A percentile compares a stretch with the other conserved stretches of the same genome.
These are phyloP conservation scores for Sphaceloma murrayae DNA, from an alignment of 2,329 filamentous ascomycete genomes.

Conservation along the genomic window DNA sequence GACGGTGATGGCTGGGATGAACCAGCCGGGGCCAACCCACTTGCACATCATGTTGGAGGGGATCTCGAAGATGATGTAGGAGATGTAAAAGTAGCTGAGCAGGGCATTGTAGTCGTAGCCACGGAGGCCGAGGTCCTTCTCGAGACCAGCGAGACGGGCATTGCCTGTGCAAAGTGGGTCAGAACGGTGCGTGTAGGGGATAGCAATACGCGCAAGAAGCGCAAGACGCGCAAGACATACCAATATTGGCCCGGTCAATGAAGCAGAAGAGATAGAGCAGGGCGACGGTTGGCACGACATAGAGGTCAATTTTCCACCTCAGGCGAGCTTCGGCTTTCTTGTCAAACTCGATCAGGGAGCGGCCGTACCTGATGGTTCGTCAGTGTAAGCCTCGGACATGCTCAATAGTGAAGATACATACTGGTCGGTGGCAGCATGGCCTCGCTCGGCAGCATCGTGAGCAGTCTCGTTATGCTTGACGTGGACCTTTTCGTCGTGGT, in stretches of 20 bases:
- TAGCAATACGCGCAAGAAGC: too few relatives aligned
- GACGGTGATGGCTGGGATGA: constrained; percentile 53
- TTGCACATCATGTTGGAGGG: constrained; percentile 61
- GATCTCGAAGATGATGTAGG: constrained; percentile 64
- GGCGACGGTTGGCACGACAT: constrained; percentile 55
- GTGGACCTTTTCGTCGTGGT: not conserved
- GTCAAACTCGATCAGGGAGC: constrained; percentile 47
- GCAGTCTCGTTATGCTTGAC: constrained; percentile 20
- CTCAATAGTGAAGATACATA: constrained; percentile 22
- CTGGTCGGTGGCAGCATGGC: constrained; percentile 42
- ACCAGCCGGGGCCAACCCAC: constrained; percentile 62
- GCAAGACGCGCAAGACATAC: too few relatives aligned
- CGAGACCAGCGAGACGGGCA: constrained; percentile 50
- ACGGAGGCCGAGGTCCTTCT: constrained; percentile 52
- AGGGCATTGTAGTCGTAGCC: constrained; percentile 61
- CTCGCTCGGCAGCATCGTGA: constrained; percentile 35
- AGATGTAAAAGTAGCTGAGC: constrained; percentile 60
- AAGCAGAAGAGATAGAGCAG: constrained; percentile 64
- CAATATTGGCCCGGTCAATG: constrained; percentile 65
- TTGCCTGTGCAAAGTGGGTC: constrained; percentile 40
- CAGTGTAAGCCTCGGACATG: not conserved
- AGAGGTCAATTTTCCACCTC: constrained; percentile 55
- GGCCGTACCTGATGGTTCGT: constrained; percentile 37
- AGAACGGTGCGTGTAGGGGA: not conserved
- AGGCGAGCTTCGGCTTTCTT: constrained; percentile 48